Percentiles rank a stretch among this genome's conserved stretches.
Conservation (phyloP, 2,329 filamentous ascomycete species). For the Penicillium sclerotigenum region DNA sequence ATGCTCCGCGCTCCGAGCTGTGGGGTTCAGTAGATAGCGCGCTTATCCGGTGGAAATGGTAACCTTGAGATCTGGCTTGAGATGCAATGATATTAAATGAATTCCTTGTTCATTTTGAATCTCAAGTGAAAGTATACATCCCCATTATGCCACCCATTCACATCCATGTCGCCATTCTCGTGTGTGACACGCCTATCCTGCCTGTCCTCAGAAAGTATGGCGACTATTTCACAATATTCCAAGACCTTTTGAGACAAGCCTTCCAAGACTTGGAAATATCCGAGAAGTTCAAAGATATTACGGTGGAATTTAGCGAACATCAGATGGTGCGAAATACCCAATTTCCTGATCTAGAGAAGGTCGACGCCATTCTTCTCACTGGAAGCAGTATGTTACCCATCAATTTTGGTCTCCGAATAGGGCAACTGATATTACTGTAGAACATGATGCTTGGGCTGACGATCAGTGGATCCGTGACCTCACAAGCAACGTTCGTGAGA, state of each 20-base stretch:
- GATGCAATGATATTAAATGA: background rate
- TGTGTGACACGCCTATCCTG: slow-evolving; percentile 31
- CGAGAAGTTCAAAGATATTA: background rate
- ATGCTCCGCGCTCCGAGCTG: slow-evolving; percentile 18
- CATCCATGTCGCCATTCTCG: slow-evolving; percentile 27
- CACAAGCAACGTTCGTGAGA: slow-evolving; percentile 40
- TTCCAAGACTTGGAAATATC: slow-evolving; percentile 10
- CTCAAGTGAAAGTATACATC: background rate
- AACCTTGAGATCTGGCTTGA: background rate
- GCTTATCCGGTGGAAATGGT: background rate
- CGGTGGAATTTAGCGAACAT: slow-evolving; percentile 22
- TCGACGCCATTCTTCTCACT: slow-evolving; percentile 29
- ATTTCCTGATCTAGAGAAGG: slow-evolving; percentile 23
- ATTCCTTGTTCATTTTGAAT: background rate
- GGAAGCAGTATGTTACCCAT: slow-evolving; percentile 29
- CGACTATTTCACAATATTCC: slow-evolving; percentile 23
- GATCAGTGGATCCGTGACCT: slow-evolving; percentile 47
- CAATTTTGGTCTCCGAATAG: background rate
- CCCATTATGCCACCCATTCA: background rate
- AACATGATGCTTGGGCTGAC: slow-evolving; percentile 44
- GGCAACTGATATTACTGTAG: slow-evolving; percentile 12
- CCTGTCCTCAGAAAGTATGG: slow-evolving; percentile 28
- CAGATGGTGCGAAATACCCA: slow-evolving; percentile 23
- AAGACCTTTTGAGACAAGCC: slow-evolving; percentile 21
- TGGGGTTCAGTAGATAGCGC: slow-evolving; percentile 10